Evolutionary conservation across 2,329 filamentous ascomycete species (phyloP).

Genomic region (Neonectria ditissima): DNA sequence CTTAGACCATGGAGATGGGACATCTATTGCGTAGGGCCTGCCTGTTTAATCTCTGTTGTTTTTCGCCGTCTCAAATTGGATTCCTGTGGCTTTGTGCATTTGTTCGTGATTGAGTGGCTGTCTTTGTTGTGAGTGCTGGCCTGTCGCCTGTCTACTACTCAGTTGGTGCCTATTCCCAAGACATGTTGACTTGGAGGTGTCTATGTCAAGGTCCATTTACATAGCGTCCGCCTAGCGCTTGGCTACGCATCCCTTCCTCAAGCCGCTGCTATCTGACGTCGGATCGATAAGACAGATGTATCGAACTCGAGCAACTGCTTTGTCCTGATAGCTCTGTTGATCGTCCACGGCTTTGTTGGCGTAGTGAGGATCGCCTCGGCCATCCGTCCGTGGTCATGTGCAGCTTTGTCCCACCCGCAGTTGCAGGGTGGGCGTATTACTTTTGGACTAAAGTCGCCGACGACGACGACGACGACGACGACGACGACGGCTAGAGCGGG

Average conservation of each 20-base stretch:
- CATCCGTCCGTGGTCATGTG: constrained; percentile 20
- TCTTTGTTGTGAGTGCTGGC: background rate
- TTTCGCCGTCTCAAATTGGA: constrained; percentile 34
- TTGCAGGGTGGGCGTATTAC: constrained; percentile 7
- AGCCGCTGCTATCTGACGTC: background rate
- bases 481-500: constrained; percentile 13
- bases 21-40: constrained; percentile 49
- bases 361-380: background rate
- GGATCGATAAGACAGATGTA: background rate
- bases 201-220: background rate
- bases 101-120: no score
- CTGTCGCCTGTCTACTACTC: no score
- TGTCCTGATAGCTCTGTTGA: background rate
- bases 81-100: constrained; percentile 21
- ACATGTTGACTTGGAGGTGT: background rate
- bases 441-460: constrained; percentile 14
- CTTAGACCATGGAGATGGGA: constrained; percentile 54
- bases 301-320: background rate
- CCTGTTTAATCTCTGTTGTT: constrained; percentile 48
- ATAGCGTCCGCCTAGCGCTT: background rate
- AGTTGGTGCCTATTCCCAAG: background rate
- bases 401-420: constrained; percentile 3
- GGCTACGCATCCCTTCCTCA: background rate
- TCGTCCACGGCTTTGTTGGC: background rate
- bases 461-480: no score